phyloP scores from a whole-genome alignment of 139 green algal species.

The Gonium pectorale region DNA sequence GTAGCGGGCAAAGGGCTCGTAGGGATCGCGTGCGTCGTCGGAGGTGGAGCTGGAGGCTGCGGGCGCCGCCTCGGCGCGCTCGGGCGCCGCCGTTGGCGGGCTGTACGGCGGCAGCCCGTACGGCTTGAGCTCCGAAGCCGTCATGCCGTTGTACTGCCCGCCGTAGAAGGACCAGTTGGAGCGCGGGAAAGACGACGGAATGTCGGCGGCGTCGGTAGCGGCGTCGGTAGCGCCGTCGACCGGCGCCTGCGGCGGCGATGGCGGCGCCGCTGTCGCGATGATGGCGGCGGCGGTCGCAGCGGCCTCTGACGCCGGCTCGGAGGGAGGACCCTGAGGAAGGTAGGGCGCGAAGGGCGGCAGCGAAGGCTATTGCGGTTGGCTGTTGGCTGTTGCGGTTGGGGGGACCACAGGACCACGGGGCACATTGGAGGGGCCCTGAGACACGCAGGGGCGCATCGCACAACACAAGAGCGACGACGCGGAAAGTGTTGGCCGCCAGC shows the following conservation, averaged over 20 bases:
- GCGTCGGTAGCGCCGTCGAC: background rate
- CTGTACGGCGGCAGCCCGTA: background rate
- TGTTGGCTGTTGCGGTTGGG: too few relatives aligned
- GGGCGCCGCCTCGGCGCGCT: background rate
- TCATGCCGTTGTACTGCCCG: conserved; percentile 37
- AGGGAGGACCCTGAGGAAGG: too few relatives aligned
- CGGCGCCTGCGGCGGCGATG: background rate
- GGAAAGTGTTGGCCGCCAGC: too few relatives aligned
- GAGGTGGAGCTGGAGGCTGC: background rate
- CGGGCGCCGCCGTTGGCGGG: background rate
- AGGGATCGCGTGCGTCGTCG: background rate
- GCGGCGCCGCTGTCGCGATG: too few relatives aligned
- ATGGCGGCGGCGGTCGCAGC: too few relatives aligned
- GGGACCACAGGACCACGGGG: too few relatives aligned
- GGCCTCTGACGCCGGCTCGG: too few relatives aligned
- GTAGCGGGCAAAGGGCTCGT: background rate
- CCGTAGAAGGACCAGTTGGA: background rate
- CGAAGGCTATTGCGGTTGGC: too few relatives aligned
- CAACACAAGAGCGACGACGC: too few relatives aligned
- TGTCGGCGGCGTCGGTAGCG: background rate
- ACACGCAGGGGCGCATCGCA: too few relatives aligned
- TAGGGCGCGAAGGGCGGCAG: too few relatives aligned
- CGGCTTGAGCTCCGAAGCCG: conserved; percentile 14
- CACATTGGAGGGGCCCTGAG: too few relatives aligned
- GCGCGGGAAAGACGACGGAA: background rate